Conservation (phyloP, 805 yeast species). For the Candida multigemmis region DNA sequence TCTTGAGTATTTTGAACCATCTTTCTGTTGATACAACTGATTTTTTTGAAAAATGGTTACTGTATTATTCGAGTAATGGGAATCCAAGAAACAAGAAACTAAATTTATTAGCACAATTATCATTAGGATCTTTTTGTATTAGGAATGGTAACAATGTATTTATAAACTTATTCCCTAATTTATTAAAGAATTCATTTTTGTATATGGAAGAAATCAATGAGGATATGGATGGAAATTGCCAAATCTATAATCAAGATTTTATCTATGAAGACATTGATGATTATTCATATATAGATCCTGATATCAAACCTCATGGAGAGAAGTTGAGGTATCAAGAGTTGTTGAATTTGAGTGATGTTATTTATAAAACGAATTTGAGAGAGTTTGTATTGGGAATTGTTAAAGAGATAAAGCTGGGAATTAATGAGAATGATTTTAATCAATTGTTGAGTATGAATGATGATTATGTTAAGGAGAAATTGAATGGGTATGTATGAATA, state of each 20-base stretch:
- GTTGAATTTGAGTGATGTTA: slow-evolving; percentile 23
- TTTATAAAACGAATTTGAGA: slow-evolving; percentile 37
- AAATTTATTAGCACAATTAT: slow-evolving; percentile 51
- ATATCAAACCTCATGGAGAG: slow-evolving; percentile 34
- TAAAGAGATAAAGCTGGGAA: slow-evolving; percentile 11
- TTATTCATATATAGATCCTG: slow-evolving; percentile 30
- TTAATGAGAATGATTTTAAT: slow-evolving; percentile 21
- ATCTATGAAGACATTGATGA: slow-evolving; percentile 34
- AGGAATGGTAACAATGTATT: slow-evolving; percentile 11
- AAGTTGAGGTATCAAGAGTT: slow-evolving; percentile 25
- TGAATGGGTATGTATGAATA: no score
- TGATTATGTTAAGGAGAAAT: slow-evolving; percentile 22
- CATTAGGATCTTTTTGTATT: slow-evolving; percentile 32
- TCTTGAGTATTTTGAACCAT: slow-evolving; percentile 22
- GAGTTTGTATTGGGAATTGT: slow-evolving; percentile 28
- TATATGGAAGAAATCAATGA: slow-evolving; percentile 75
- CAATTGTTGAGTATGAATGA: slow-evolving; percentile 26
- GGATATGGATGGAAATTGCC: slow-evolving; percentile 20
- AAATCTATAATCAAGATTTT: slow-evolving; percentile 26
- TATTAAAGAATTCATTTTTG: slow-evolving; percentile 24
- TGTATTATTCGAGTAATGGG: slow-evolving; percentile 42
- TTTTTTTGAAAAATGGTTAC: slow-evolving; percentile 29
- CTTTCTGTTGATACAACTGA: slow-evolving; percentile 11
- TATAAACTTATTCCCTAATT: slow-evolving; percentile 13
- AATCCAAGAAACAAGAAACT: slow-evolving; percentile 72